These are phyloP conservation scores for Didymella lethalis DNA, from an alignment of 2,329 filamentous ascomycete genomes.

Conservation along the genomic window DNA sequence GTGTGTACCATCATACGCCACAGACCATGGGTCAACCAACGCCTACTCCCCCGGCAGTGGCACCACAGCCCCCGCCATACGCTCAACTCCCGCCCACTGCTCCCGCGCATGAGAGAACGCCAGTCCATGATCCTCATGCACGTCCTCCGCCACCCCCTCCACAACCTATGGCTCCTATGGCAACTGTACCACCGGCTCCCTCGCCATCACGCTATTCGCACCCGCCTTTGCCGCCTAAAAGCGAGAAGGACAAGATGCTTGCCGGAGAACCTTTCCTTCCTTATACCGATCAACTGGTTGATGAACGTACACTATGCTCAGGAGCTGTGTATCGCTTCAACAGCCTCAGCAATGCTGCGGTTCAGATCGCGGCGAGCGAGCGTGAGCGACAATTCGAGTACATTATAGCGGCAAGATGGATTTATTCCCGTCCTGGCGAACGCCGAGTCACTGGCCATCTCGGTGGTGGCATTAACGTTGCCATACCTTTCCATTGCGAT, in stretches of 20 bases:
- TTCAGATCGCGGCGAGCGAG: conserved; percentile 71
- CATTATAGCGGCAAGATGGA: conserved; percentile 70
- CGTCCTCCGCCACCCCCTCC: conserved; percentile 28
- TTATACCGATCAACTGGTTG: conserved; percentile 76
- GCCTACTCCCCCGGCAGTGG: conserved; percentile 29
- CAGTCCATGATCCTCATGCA: conserved; percentile 21
- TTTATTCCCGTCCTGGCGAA: conserved; percentile 27
- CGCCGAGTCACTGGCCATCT: conserved; percentile 61
- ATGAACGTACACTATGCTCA: conserved; percentile 85
- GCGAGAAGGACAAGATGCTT: conserved; percentile 91
- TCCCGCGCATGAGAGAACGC: conserved; percentile 51
- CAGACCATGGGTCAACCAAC: conserved; percentile 36
- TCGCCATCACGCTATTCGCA: conserved; percentile 34
- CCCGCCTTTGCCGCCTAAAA: conserved; percentile 53
- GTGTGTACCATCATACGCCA: conserved; percentile 41
- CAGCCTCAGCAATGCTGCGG: conserved; percentile 77
- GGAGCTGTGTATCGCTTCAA: conserved; percentile 87
- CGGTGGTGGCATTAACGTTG: conserved; percentile 77
- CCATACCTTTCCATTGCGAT: conserved; percentile 89
- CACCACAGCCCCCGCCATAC: conserved; percentile 16
- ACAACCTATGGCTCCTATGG: conserved; percentile 28
- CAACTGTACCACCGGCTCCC: conserved; percentile 27
- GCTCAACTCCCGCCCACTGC: conserved; percentile 44
- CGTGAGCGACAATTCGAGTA: conserved; percentile 73
- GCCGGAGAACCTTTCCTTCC: conserved; percentile 78